Conservation (phyloP, 148 eudicot species). For the Rhododendron henanense region DNA sequence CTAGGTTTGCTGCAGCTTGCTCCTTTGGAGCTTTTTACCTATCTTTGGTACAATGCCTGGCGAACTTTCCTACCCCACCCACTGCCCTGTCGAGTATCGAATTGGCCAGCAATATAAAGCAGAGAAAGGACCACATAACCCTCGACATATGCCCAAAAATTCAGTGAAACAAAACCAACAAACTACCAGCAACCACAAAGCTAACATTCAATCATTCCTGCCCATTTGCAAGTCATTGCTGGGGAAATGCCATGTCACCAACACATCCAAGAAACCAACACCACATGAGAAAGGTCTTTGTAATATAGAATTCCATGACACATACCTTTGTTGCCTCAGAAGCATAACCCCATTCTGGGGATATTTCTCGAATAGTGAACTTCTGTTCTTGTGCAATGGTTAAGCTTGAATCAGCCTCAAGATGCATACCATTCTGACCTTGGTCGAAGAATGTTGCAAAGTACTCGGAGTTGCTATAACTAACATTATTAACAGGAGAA, state of each 20-base stretch:
- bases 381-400: constrained; percentile 56
- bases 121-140: not conserved
- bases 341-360: constrained; percentile 78
- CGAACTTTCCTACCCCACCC: not conserved
- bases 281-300: not conserved
- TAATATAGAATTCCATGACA: constrained; percentile 2
- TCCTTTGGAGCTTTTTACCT: not conserved
- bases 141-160: not conserved
- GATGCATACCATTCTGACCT: constrained; percentile 22
- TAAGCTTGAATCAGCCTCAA: constrained; percentile 44
- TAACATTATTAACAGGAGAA: constrained; percentile 30
- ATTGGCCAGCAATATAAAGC: not conserved
- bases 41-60: not conserved
- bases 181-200: not conserved
- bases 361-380: constrained; percentile 66
- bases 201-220: not conserved
- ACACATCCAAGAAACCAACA: not conserved
- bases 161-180: not conserved
- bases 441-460: constrained; percentile 44
- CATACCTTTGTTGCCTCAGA: constrained; percentile 61
- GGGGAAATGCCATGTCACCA: not conserved
- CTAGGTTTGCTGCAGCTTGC: not conserved
- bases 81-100: not conserved
- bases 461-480: constrained; percentile 21
- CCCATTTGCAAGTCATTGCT: not conserved